Conservation (phyloP, 75 land plant species). For the Pinus tabuliformis region DNA sequence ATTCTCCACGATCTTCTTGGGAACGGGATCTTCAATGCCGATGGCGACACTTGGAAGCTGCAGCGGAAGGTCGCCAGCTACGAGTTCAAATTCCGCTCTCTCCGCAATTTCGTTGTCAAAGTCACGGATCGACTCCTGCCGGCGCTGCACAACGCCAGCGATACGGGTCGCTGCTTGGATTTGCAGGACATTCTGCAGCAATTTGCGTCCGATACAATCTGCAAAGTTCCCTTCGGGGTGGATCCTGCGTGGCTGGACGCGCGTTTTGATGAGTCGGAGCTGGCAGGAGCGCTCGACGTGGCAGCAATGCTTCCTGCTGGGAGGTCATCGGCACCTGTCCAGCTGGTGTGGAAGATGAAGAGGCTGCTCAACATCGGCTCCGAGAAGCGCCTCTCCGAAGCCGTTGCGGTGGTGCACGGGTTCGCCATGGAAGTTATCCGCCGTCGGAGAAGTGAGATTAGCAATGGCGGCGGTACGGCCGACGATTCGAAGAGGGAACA, state of each 20-base stretch:
- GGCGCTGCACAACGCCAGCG: conserved; percentile 6
- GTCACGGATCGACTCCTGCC: conserved; percentile 24
- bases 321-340: conserved; percentile 32
- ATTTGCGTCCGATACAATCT: conserved; percentile 69
- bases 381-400: conserved; percentile 44
- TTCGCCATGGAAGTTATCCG: conserved; percentile 36
- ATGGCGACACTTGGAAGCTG: conserved; percentile 22
- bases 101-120: conserved; percentile 5
- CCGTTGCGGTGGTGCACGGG: conserved; percentile 33
- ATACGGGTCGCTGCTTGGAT: conserved; percentile 18
- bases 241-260: conserved; percentile 52
- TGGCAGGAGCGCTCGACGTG: conserved; percentile 61
- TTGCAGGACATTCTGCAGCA: conserved; percentile 65
- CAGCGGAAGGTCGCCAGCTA: conserved; percentile 23
- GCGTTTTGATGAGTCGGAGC: conserved; percentile 29
- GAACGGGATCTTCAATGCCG: conserved; percentile 25
- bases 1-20: conserved; percentile 18
- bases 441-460: conserved; percentile 19
- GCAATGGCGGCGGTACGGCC: not conserved
- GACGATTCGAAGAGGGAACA: not conserved
- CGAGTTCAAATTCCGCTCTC: conserved; percentile 11
- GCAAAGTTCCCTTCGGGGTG: conserved; percentile 56
- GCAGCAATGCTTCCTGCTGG: conserved; percentile 44
- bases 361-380: conserved; percentile 37
- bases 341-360: conserved; percentile 51